Base-by-base conservation (phyloP, 768 basidiomycete genomes). In the Suillus variegatus region DNA sequence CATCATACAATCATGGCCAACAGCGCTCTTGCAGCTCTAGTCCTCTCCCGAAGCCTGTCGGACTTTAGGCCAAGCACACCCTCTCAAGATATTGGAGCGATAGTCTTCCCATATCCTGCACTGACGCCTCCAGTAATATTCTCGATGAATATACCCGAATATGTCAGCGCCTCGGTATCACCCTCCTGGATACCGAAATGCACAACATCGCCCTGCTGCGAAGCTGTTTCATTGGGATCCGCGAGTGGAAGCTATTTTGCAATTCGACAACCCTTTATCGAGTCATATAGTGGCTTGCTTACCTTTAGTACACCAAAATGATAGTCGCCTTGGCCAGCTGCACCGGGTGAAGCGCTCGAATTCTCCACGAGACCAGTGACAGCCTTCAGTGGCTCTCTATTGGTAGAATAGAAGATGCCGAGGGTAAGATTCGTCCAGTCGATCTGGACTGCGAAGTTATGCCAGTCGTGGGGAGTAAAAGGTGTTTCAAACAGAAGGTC, bases 271-370 rank as follows among this genome's bases (percentile, higher is more conserved):
- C 18, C 8, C 0, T 41, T 40, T 18, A 41, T 58, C 10, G 18
- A 40, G 57, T 28, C 25, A 41, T 46, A 58, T 32, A n/a, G 13
- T 25, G 25, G 49, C 12, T 49, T 28, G 69, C 76, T 43, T 41
- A 86, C 85, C 81, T 89, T 88, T 60, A 89, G 75, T 4, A 88
- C 70, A 2, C 84, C 86, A 67, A 88, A 82, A 70, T 88, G 87
- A 77, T 86, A 87, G 60, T 89, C 85, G 9, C 88, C 88, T 67
- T 81, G 78, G 6, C 84, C 86, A 12, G 73, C 74, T n/a, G 79
- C 62, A 4, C 86, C 86, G 3, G 70, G 49, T 7, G 76, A 68
- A 3, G 75, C 77, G 18, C 79, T 80, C 54, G 73, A 71, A 69
- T 87, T 89, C 9, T 77, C 73, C 35, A 79, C 68, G 1, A 80